Base-by-base conservation (phyloP, 1,284 basidiomycete genomes). In the Ganoderma boninense region DNA sequence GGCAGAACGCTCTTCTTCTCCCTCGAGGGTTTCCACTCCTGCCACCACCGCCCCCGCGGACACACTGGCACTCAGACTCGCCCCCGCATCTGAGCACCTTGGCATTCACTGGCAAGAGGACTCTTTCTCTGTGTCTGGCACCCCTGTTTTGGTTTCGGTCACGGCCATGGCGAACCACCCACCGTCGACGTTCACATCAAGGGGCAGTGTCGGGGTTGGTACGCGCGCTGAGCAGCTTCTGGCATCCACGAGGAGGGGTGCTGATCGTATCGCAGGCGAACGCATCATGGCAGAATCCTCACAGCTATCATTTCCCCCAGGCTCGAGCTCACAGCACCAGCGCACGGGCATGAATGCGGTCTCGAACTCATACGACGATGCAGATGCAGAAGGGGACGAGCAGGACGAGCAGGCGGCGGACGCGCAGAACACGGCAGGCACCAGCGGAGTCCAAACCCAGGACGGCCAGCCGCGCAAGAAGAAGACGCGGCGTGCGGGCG, bases 401-500 rank as follows among this genome's bases (percentile, higher is more conserved):
- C 62, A 70, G 57, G 69, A 71, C 56, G 57, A 66, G 42, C 64
- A 66, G 56, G 42, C 46, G 38, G 56, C 64, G 29, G 69, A 69
- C 16, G 49, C 52, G 29, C 69, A 65, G 49, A 64, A 66, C 62
- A 61, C 69, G 49, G 4, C 67, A 68, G 52, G 60, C 49, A 52
- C 11, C 49, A 52, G 49, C 63, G 69, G 64, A 49, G 56, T 38
- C 46, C 67, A 69, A 68, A 66, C 57, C 61, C 62, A 57, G 7
- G 72, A 73, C 59, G 72, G 72, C 38, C 73, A 74, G 69, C 70
- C 70, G 40, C 70, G 62, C 67, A 74, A 70, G 70, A 71, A 72
- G 73, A 74, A 74, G 73, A 74, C 73, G 26, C 67, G 73, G 26
- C 70, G 73, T 38, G 73, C 73, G 26, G 73, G 73, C 14, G 69